Evolutionary conservation across 192 early-diverging fungal species (phyloP).

Genomic region (Entomortierella chlamydospora): DNA sequence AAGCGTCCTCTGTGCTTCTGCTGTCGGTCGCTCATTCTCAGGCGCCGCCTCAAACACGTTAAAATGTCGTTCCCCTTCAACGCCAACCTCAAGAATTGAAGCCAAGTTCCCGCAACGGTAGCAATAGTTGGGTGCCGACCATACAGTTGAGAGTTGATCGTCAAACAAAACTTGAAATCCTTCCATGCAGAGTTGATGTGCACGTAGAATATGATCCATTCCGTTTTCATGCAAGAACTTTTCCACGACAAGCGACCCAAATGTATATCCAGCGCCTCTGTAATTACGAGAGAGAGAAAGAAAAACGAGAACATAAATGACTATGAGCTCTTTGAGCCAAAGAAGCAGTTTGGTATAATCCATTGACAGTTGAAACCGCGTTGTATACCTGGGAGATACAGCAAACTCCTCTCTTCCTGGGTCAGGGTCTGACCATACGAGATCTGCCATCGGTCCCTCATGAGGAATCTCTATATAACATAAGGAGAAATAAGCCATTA

Average conservation of each 20-base stretch:
- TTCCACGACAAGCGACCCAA: slow-evolving; percentile 82
- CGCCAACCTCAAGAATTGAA: slow-evolving; percentile 83
- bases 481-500: too few relatives aligned
- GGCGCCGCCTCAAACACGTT: slow-evolving; percentile 92
- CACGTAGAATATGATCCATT: slow-evolving; percentile 84
- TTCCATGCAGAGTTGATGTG: slow-evolving; percentile 91
- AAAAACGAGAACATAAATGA: too few relatives aligned
- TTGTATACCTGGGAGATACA: slow-evolving; percentile 81
- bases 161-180: slow-evolving; percentile 86
- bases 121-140: slow-evolving; percentile 90
- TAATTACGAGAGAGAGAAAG: slow-evolving; percentile 8
- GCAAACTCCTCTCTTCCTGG: slow-evolving; percentile 81
- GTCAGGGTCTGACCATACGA: slow-evolving; percentile 93
- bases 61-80: slow-evolving; percentile 80
- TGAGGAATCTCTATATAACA: slow-evolving; percentile 94
- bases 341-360: too few relatives aligned
- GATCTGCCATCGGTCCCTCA: slow-evolving; percentile 93
- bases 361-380: neutral
- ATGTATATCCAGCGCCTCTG: slow-evolving; percentile 90
- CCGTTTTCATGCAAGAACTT: slow-evolving; percentile 84
- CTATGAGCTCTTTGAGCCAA: too few relatives aligned
- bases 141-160: slow-evolving; percentile 87
- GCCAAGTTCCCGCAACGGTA: slow-evolving; percentile 90
- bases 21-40: slow-evolving; percentile 70
- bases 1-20: slow-evolving; percentile 34